Base-by-base conservation (phyloP, 164 flowering plant genomes). In the Saururus chinensis region DNA sequence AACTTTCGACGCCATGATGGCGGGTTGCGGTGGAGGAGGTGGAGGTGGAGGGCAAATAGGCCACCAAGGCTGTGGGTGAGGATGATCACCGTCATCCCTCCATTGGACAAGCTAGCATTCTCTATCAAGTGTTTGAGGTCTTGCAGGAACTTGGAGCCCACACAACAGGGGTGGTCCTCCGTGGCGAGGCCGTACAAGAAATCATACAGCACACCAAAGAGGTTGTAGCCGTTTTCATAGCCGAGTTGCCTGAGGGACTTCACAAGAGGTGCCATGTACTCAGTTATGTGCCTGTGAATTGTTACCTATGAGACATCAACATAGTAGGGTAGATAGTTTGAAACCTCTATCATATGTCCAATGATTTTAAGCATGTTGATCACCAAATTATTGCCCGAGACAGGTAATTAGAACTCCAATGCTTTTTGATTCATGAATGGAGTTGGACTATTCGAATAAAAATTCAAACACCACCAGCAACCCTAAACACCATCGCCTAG, bases 151-250 rank as follows among this genome's bases (percentile, higher is more conserved):
- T 79, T 61, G 53, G 92, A 58, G 17, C 89, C 96, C 5, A 80
- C 84, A 0, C 23, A 41, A 7, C 77, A 77, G 19, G 96, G 84
- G 65, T 79, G 90, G 19, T 84, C 88, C 13, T 75, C 72, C 0
- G 91, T 76, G 0, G 95, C 89, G 24, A 90, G 67, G 40, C 95
- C 97, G 5, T 93, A 88, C 0, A 96, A 84, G 60, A 88, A 93
- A 65, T 90, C 96, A 40, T 93, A 90, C 0, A 97, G 99, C 6
- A 96, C n/a, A n/a, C n/a, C n/a, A n/a, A n/a, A n/a, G n/a, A 96
- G 40, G 60, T 74, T 87, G 42, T 80, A 19, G 0, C 83, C 85
- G 24, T 81, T 79, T 1, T 56, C 63, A 59, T 93, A 93, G 26
- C 95, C 96, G 0, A 77, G 56, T 65, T 67, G 42, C 59, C 84